phyloP scores from a whole-genome alignment of 176 grass and related monocot genomes.

The Eleusine coracana region DNA sequence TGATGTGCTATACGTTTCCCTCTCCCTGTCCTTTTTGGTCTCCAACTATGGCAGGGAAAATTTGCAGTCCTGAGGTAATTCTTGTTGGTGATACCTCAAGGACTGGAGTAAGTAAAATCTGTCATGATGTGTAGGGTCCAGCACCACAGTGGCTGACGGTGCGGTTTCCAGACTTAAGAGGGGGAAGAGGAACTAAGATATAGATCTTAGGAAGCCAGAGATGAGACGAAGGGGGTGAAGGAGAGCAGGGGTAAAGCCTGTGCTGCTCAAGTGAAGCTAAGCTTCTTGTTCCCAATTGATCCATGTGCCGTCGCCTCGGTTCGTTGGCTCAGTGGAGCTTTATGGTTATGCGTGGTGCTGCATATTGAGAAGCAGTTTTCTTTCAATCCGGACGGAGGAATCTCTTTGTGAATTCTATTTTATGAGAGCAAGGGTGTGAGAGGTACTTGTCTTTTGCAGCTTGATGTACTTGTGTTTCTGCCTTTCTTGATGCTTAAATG shows the following conservation, averaged over 20 bases:
- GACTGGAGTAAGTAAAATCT: slow-evolving; percentile 9
- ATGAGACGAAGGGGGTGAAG: slow-evolving; percentile 9
- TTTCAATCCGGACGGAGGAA: slow-evolving; percentile 1
- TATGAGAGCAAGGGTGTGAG: slow-evolving; percentile 18
- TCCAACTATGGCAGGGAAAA: slow-evolving; percentile 5
- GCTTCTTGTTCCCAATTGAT: background rate
- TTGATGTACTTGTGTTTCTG: slow-evolving; percentile 40
- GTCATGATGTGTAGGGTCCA: slow-evolving; percentile 53
- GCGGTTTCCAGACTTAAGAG: slow-evolving; percentile 20
- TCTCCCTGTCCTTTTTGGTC: background rate
- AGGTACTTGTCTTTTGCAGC: slow-evolving; percentile 31
- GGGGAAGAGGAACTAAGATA: slow-evolving; percentile 17
- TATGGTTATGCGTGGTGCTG: slow-evolving; percentile 15
- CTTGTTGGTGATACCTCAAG: slow-evolving; percentile 33
- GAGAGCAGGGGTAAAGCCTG: background rate
- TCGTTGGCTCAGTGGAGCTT: slow-evolving; percentile 23
- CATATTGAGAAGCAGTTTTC: slow-evolving; percentile 26
- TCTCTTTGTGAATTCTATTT: slow-evolving; percentile 16
- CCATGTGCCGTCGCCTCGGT: slow-evolving; percentile 12
- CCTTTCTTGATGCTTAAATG: slow-evolving; percentile 49
- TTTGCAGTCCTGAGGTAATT: slow-evolving; percentile 30
- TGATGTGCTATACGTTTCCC: slow-evolving; percentile 37
- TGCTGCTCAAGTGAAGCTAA: slow-evolving; percentile 20
- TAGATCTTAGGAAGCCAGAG: slow-evolving; percentile 30
- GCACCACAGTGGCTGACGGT: slow-evolving; percentile 39